These are phyloP conservation scores for Penicillium digitatum DNA, from an alignment of 2,329 filamentous ascomycete species.

Conservation along the genomic window DNA sequence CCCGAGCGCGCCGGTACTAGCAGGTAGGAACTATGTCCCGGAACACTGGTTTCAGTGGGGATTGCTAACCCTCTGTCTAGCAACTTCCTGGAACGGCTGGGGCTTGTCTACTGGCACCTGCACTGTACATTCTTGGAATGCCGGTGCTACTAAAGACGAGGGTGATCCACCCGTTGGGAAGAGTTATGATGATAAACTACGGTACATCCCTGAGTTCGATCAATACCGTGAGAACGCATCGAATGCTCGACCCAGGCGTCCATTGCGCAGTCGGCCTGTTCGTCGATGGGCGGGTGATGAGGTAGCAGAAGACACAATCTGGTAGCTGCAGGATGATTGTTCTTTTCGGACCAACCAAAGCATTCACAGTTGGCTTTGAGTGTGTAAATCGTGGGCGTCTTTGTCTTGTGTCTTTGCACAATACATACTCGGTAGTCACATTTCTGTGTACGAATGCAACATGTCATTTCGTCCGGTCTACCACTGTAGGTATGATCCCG, in stretches of 20 bases:
- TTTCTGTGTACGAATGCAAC: neutral
- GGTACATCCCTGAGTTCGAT: constrained; percentile 46
- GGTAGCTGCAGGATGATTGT: constrained; percentile 4
- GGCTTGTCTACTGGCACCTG: constrained; percentile 70
- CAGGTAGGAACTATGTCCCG: constrained; percentile 45
- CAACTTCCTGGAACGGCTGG: constrained; percentile 78
- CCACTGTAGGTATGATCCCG: neutral
- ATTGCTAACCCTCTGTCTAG: constrained; percentile 41
- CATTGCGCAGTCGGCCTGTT: constrained; percentile 24
- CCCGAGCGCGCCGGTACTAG: constrained; percentile 75
- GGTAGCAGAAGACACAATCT: constrained; percentile 12
- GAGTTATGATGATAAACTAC: constrained; percentile 59
- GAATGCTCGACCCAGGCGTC: constrained; percentile 9
- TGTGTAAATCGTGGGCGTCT: neutral
- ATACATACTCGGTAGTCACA: neutral
- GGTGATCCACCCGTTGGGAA: constrained; percentile 56
- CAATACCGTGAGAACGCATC: constrained; percentile 23
- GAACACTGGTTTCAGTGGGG: neutral
- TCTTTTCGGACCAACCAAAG: neutral
- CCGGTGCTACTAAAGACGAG: constrained; percentile 60
- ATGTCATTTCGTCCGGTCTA: neutral
- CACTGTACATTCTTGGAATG: constrained; percentile 73
- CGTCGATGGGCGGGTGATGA: constrained; percentile 12
- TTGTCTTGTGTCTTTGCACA: neutral
- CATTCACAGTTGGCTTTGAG: neutral